These are phyloP conservation scores for Phytophthora vignae DNA, from an alignment of 352 stramenopile genomes.

Conservation along the genomic window DNA sequence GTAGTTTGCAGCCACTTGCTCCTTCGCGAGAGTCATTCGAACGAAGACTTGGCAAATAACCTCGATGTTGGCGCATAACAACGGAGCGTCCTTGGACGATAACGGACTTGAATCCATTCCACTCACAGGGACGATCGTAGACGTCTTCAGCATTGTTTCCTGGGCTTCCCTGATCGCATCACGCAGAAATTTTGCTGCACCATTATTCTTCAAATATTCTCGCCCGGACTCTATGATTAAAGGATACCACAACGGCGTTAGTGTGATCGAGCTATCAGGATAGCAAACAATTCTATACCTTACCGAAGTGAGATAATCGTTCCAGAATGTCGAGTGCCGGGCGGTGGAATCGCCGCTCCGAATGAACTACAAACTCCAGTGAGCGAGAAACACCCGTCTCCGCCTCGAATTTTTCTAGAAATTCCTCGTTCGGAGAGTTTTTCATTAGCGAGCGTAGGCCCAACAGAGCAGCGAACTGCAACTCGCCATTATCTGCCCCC, in stretches of 20 bases:
- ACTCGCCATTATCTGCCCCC: conserved; percentile 23
- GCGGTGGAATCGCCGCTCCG: conserved; percentile 49
- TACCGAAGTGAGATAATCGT: conserved; percentile 60
- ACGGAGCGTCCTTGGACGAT: conserved; percentile 35
- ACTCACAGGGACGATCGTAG: conserved; percentile 19
- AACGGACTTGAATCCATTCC: conserved; percentile 39
- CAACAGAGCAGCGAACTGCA: conserved; percentile 50
- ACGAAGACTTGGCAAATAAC: conserved; percentile 48
- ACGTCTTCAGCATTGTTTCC: conserved; percentile 29
- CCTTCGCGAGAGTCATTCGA: conserved; percentile 47
- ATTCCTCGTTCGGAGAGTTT: conserved; percentile 36
- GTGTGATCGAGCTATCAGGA: not conserved
- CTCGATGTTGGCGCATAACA: conserved; percentile 41
- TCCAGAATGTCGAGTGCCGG: conserved; percentile 57
- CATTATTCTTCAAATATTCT: conserved; percentile 21
- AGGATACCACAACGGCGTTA: not conserved
- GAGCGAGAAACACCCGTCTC: conserved; percentile 33
- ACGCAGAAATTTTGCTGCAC: conserved; percentile 5
- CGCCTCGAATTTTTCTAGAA: conserved; percentile 41
- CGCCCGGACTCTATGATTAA: conserved; percentile 27
- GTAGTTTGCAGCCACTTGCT: conserved; percentile 10
- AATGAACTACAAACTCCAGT: conserved; percentile 39
- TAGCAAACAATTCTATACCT: conserved; percentile 2
- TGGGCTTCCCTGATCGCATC: conserved; percentile 33
- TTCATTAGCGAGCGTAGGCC: conserved; percentile 47